Evolutionary conservation across 331 rosid species (phyloP).

Genomic region (Quercus tomentella): DNA sequence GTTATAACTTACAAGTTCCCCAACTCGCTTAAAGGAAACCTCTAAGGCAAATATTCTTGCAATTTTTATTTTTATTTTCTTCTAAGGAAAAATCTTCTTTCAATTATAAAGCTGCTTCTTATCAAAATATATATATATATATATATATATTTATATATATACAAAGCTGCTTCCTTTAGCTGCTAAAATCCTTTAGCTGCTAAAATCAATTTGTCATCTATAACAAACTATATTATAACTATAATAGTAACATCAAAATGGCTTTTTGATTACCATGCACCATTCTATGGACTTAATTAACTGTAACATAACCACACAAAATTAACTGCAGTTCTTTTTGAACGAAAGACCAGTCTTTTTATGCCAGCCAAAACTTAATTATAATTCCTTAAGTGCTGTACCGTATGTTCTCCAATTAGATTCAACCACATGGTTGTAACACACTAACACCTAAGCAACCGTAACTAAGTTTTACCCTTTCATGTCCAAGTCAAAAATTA

Average conservation of each 20-base stretch:
- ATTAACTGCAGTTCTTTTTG: not conserved
- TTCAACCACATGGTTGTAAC: too few relatives aligned
- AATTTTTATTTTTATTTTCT: not conserved
- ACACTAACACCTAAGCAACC: too few relatives aligned
- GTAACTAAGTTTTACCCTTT: too few relatives aligned
- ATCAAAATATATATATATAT: too few relatives aligned
- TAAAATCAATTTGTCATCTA: not conserved
- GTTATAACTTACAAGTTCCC: not conserved
- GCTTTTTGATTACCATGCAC: not conserved
- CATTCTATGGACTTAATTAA: slow-evolving; percentile 14
- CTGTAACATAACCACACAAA: not conserved
- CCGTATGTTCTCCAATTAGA: too few relatives aligned
- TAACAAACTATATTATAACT: not conserved
- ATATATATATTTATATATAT: too few relatives aligned
- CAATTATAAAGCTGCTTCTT: too few relatives aligned
- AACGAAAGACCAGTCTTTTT: not conserved
- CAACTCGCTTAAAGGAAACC: too few relatives aligned
- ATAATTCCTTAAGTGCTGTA: too few relatives aligned
- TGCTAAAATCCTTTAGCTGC: slow-evolving; percentile 3
- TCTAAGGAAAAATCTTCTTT: too few relatives aligned
- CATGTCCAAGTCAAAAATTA: not conserved
- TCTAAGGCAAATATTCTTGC: too few relatives aligned
- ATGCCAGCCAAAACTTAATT: too few relatives aligned
- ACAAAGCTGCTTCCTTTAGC: not conserved
- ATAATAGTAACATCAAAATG: slow-evolving; percentile 8